Conservation (phyloP, 306 rosid species). For the Lablab purpureus region DNA sequence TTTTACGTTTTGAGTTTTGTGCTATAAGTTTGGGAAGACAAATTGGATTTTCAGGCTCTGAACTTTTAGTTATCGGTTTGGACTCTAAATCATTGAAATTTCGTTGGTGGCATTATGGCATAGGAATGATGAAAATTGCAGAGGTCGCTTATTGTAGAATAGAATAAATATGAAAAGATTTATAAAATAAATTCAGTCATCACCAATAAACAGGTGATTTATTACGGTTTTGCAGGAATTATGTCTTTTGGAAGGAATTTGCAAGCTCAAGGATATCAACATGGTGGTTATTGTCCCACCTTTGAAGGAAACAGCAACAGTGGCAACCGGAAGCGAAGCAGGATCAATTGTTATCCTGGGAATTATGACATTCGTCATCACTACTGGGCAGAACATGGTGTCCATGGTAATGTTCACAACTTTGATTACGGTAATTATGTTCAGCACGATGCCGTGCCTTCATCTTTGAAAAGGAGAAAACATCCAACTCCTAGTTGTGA, state of each 20-base stretch:
- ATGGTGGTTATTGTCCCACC: slow-evolving; percentile 54
- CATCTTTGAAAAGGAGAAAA: slow-evolving; percentile 71
- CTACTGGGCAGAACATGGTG: slow-evolving; percentile 42
- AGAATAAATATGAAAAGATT: neutral
- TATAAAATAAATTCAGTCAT: neutral
- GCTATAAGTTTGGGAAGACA: neutral
- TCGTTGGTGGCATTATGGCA: neutral
- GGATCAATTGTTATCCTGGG: slow-evolving; percentile 44
- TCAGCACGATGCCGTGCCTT: slow-evolving; percentile 42
- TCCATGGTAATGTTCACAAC: slow-evolving; percentile 39
- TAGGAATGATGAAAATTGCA: neutral
- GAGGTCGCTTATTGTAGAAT: neutral
- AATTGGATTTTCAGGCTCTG: neutral
- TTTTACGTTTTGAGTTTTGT: neutral
- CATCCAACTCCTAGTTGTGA: slow-evolving; percentile 65
- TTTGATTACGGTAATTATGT: slow-evolving; percentile 33
- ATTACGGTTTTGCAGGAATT: slow-evolving; percentile 48
- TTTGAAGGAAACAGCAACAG: slow-evolving; percentile 46
- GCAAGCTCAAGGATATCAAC: slow-evolving; percentile 52
- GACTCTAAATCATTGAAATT: neutral
- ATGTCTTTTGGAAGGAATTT: slow-evolving; percentile 64
- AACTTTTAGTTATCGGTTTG: neutral
- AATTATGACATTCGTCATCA: slow-evolving; percentile 50
- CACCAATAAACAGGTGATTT: neutral
- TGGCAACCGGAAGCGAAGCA: slow-evolving; percentile 52